A percentile compares a stretch with the other conserved stretches of the same genome.
Conservation (phyloP, 1,139 yeast species). For the Kodamaea plutei region DNA sequence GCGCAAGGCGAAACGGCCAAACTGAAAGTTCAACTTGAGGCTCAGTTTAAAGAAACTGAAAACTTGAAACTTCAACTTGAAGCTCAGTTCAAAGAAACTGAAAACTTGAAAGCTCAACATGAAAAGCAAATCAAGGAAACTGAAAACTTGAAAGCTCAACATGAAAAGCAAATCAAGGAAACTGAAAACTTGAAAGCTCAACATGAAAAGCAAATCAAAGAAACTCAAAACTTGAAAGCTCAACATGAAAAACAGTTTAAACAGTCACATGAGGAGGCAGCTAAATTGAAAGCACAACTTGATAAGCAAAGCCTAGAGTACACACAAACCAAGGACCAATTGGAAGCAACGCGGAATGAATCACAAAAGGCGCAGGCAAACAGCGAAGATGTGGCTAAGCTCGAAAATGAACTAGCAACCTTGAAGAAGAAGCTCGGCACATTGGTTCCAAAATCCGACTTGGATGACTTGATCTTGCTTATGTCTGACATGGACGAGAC, state of each 20-base stretch:
- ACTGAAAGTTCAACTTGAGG: too few relatives aligned
- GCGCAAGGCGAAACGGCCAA: too few relatives aligned
- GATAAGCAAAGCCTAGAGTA: constrained; percentile 1
- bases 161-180: constrained; percentile 10
- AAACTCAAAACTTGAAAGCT: constrained; percentile 10
- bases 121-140: too few relatives aligned
- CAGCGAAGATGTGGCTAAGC: too few relatives aligned
- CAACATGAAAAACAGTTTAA: constrained; percentile 11
- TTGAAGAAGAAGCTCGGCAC: constrained; percentile 13
- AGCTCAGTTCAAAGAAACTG: too few relatives aligned
- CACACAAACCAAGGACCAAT: too few relatives aligned
- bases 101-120: too few relatives aligned
- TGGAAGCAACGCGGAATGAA: too few relatives aligned
- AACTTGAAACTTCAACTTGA: too few relatives aligned
- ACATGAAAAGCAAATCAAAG: constrained; percentile 9
- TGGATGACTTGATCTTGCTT: constrained; percentile 73
- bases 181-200: constrained; percentile 11
- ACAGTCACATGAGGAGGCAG: constrained; percentile 10
- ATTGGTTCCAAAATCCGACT: constrained; percentile 53
- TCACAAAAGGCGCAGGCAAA: too few relatives aligned
- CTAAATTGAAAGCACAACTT: too few relatives aligned
- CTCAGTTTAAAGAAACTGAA: too few relatives aligned
- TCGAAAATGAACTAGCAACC: background rate
- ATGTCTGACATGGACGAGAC: constrained; percentile 74
- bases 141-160: constrained; percentile 6